Evolutionary conservation across 768 basidiomycete genomes (phyloP).

Genomic region (Coprinellus micaceus): DNA sequence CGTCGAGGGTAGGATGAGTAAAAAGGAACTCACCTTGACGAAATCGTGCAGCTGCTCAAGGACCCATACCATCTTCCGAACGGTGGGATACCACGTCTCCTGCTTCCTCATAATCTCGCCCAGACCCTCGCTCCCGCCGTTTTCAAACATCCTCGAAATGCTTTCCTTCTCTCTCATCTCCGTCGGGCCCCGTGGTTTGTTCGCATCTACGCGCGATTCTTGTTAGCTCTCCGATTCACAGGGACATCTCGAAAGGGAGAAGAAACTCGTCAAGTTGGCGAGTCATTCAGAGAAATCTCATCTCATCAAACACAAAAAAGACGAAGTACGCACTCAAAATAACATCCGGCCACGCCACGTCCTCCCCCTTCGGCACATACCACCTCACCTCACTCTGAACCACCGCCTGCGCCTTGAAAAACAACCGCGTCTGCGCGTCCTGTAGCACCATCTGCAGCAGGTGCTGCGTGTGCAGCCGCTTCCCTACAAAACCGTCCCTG

Average conservation of each 20-base stretch:
- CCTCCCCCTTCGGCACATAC: slow-evolving; percentile 72
- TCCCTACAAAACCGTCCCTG: slow-evolving; percentile 19
- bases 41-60: slow-evolving; percentile 86
- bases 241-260: too few species aligned
- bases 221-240: neutral
- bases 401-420: slow-evolving; percentile 93
- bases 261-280: too few species aligned
- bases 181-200: slow-evolving; percentile 38
- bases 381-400: slow-evolving; percentile 86
- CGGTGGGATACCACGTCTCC: slow-evolving; percentile 89
- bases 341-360: slow-evolving; percentile 84
- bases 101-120: slow-evolving; percentile 38
- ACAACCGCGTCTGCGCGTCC: slow-evolving; percentile 92
- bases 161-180: slow-evolving; percentile 65
- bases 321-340: slow-evolving; percentile 55
- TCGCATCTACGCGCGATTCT: slow-evolving; percentile 33
- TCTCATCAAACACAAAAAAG: too few species aligned
- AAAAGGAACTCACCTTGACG: slow-evolving; percentile 63
- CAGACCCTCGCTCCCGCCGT: neutral
- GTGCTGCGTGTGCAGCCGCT: slow-evolving; percentile 71
- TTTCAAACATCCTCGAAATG: slow-evolving; percentile 5
- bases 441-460: slow-evolving; percentile 88
- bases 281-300: too few species aligned
- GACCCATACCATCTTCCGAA: slow-evolving; percentile 88
- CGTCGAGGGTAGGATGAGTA: neutral